These are phyloP conservation scores for Aureobasidium melanogenum DNA, from an alignment of 2,329 filamentous ascomycete species.

Conservation along the genomic window DNA sequence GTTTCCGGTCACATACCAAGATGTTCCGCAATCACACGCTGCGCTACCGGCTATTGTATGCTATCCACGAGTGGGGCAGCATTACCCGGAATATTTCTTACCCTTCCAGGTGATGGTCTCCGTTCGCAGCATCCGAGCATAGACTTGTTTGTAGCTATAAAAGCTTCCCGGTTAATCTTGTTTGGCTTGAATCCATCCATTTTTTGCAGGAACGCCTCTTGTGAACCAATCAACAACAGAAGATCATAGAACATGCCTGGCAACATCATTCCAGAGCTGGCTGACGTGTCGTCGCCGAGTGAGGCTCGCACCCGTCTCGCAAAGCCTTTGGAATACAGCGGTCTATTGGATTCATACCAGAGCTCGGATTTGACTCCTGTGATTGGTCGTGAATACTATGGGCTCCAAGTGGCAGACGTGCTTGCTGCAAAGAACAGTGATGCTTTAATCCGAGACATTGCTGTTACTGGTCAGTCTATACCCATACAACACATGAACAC, in stretches of 20 bases:
- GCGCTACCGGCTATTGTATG: background rate
- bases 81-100: background rate
- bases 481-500: background rate
- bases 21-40: background rate
- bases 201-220: background rate
- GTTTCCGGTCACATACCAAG: background rate
- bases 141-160: background rate
- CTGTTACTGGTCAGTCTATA: conserved; percentile 8
- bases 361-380: conserved; percentile 11
- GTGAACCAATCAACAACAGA: background rate
- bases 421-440: conserved; percentile 14
- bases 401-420: conserved; percentile 15
- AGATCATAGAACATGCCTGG: conserved; percentile 2
- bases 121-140: background rate
- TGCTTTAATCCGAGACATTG: conserved; percentile 15
- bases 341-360: conserved; percentile 4
- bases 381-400: conserved; percentile 12
- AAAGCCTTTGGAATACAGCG: conserved; percentile 10
- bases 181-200: background rate
- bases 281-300: background rate
- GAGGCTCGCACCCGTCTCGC: conserved; percentile 6
- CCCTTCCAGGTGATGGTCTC: background rate
- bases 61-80: background rate
- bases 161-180: background rate
- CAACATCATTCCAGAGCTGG: conserved; percentile 3